Evolutionary conservation across 805 yeast genomes (phyloP).

Genomic region (Cyberlindnera mississippiensis): DNA sequence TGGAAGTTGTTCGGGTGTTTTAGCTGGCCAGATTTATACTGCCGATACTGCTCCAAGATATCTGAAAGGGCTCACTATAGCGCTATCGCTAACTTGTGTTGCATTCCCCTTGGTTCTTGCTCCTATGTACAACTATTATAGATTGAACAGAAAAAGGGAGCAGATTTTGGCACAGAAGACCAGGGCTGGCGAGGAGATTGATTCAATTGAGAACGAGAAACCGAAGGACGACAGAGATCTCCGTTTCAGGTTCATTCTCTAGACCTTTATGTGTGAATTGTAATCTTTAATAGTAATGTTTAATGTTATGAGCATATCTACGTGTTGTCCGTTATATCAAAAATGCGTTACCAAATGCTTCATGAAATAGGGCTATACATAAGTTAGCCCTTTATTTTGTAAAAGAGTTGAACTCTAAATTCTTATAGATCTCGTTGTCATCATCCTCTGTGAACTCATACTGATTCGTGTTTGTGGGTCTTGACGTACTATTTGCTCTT

Average conservation of each 20-base stretch:
- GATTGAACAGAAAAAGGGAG: slow-evolving; percentile 19
- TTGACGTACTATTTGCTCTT: slow-evolving; percentile 15
- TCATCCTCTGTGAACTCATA: slow-evolving; percentile 23
- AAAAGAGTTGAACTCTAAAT: slow-evolving; percentile 27
- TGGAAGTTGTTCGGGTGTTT: slow-evolving; percentile 36
- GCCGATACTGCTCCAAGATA: slow-evolving; percentile 37
- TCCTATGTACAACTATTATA: slow-evolving; percentile 19
- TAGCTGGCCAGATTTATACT: slow-evolving; percentile 36
- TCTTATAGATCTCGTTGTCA: slow-evolving; percentile 25
- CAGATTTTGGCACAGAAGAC: slow-evolving; percentile 4
- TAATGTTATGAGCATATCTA: no score
- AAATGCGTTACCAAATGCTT: no score
- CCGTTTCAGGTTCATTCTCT: slow-evolving; percentile 7
- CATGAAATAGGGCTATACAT: no score
- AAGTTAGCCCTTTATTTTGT: slow-evolving; percentile 18
- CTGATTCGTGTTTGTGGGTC: slow-evolving; percentile 17
- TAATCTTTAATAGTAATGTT: no score
- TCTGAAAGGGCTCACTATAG: slow-evolving; percentile 30
- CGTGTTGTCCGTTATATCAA: no score
- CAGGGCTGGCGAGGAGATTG: slow-evolving; percentile 13
- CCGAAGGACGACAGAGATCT: slow-evolving; percentile 27
- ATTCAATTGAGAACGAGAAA: slow-evolving; percentile 9
- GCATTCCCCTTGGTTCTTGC: slow-evolving; percentile 19
- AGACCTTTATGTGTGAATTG: no score
- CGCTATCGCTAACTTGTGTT: slow-evolving; percentile 20